These are phyloP conservation scores for Mycena rebaudengoi DNA, from an alignment of 768 basidiomycete genomes.

Conservation along the genomic window DNA sequence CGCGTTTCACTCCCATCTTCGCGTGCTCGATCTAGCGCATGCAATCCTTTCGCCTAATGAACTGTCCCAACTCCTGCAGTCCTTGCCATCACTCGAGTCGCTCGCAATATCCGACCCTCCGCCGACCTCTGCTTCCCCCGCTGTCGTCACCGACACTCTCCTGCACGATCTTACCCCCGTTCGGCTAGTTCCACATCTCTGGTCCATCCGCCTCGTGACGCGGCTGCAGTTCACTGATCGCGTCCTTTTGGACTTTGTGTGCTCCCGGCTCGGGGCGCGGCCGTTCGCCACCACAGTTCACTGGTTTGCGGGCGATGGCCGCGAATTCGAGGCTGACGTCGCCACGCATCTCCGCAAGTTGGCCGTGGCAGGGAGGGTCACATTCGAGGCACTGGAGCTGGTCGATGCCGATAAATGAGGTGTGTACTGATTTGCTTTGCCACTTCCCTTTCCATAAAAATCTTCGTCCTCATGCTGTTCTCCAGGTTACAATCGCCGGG, in stretches of 20 bases:
- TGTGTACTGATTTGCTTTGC: too few relatives aligned
- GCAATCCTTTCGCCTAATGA: background rate
- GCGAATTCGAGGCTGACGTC: too few relatives aligned
- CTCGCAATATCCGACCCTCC: background rate
- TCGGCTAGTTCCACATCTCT: background rate
- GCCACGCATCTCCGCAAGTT: too few relatives aligned
- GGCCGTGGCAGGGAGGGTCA: too few relatives aligned
- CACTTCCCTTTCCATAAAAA: too few relatives aligned
- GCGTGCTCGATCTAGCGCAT: background rate
- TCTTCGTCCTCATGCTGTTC: too few relatives aligned
- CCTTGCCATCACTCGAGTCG: background rate
- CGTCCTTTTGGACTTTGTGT: background rate
- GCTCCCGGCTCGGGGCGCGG: background rate
- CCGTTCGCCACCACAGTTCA: too few relatives aligned
- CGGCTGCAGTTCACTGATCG: background rate
- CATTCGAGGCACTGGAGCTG: too few relatives aligned
- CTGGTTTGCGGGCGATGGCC: too few relatives aligned
- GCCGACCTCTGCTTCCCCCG: background rate
- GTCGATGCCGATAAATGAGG: too few relatives aligned
- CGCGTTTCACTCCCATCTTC: background rate
- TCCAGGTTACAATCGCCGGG: too few relatives aligned
- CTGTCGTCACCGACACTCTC: background rate
- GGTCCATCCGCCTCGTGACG: background rate
- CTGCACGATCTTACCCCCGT: background rate
- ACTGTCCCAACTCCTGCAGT: background rate